Evolutionary conservation across 331 rosid species (phyloP).

Genomic region (Quercus phellos): DNA sequence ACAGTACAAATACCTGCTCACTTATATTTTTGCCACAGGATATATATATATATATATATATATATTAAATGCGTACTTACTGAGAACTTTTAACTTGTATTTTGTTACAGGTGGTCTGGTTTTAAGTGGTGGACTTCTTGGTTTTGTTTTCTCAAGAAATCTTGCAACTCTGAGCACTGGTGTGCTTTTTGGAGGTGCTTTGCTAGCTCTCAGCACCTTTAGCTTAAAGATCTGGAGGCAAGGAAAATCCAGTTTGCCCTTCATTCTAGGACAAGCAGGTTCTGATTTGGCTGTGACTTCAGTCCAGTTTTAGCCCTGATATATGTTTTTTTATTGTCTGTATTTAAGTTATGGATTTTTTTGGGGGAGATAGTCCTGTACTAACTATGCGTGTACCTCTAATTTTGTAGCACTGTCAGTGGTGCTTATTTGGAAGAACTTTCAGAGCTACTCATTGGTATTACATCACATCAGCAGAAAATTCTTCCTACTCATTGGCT

Average conservation of each 20-base stretch:
- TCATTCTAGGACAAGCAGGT: conserved; percentile 92
- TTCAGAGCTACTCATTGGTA: conserved; percentile 71
- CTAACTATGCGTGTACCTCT: background rate
- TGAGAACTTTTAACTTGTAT: background rate
- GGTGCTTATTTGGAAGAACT: conserved; percentile 66
- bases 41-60: no score
- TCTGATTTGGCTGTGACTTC: conserved; percentile 4
- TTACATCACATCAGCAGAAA: conserved; percentile 6
- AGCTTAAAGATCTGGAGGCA: conserved; percentile 95
- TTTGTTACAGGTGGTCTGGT: conserved; percentile 64
- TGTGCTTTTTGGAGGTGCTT: conserved; percentile 75
- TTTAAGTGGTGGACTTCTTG: conserved; percentile 68
- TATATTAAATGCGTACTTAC: background rate
- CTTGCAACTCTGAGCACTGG: conserved; percentile 56
- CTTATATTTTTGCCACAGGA: background rate
- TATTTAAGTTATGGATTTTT: background rate
- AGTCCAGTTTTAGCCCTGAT: background rate
- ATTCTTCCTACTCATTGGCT: background rate
- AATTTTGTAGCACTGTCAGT: conserved; percentile 55
- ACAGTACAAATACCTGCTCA: background rate
- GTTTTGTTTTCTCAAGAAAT: conserved; percentile 64
- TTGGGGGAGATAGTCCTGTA: background rate
- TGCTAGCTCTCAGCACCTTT: conserved; percentile 72
- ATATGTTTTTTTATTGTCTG: background rate
- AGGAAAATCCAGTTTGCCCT: conserved; percentile 83